Evolutionary conservation across 352 stramenopile species (phyloP), one percentile per base, ranked within the genome.

Genomic region (Pythium monospermum): DNA sequence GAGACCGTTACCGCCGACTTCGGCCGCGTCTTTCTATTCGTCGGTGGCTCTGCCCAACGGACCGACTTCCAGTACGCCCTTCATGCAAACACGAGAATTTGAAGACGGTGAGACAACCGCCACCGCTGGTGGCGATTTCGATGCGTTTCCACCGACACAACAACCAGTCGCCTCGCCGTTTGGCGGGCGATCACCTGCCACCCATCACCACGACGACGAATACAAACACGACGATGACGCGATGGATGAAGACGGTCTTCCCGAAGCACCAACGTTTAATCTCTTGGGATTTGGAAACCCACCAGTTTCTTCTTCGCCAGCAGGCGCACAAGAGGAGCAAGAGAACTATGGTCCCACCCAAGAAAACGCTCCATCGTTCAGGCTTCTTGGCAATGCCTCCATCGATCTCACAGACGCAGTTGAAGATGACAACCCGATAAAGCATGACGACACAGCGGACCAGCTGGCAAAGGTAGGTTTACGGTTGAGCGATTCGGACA

Each of bases 401-500:
- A 39, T 59, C 16, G 52, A 59, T 28, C 18, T 59, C 19, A 59
- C 43, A 4, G 63, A 57, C 43, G 33, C 66, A 21, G 27, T 32
- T 7, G 49, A 59, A 21, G 42, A 25, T 12, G 46, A 50, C 10
- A 15, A 35, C 8, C 11, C 41, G 21, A 48, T 3, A 23, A 22
- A 35, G 35, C 6, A 32, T 19, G 23, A n/a, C 21, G 22, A 30
- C 22, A 60, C 22, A 33, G 53, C 53, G 12, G 43, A 11, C 15
- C 32, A 82, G 38, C 39, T 87, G 39, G 65, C 62, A 25, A 64
- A 64, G 43, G 76, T 69, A 35, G 76, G 76, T 26, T 32, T 87
- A 16, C 54, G 65, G 46, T 48, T 83, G 13, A 87, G 71, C 40
- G 71, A 83, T 31, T 79, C 76, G 7, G 71, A 83, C 5, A 54